Evolutionary conservation across 2,329 filamentous ascomycete species (phyloP).

Genomic region (Fusarium clavum): DNA sequence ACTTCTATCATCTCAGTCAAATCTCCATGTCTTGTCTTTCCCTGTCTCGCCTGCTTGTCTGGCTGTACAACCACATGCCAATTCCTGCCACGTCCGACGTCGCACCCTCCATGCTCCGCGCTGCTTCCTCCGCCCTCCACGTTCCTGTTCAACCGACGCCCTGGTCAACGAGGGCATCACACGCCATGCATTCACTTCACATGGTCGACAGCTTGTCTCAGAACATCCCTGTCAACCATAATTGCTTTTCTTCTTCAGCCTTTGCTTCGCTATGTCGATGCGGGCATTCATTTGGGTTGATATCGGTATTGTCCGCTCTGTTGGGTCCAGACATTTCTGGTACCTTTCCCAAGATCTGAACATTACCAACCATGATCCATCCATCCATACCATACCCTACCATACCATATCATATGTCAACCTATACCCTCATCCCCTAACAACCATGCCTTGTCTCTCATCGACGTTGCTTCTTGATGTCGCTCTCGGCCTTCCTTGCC

Average conservation of each 20-base stretch:
- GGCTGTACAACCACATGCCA: slow-evolving; percentile 37
- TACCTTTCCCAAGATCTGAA: slow-evolving; percentile 35
- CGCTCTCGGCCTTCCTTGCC: slow-evolving; percentile 34
- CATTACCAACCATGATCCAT: slow-evolving; percentile 3
- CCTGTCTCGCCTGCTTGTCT: slow-evolving; percentile 7
- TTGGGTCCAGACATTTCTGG: slow-evolving; percentile 36
- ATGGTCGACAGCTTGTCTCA: slow-evolving; percentile 30
- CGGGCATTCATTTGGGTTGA: slow-evolving; percentile 1
- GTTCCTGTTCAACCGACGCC: slow-evolving; percentile 38
- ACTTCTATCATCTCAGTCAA: slow-evolving; percentile 24
- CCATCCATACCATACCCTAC: neutral
- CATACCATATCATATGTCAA: slow-evolving; percentile 34
- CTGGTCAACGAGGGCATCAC: slow-evolving; percentile 36
- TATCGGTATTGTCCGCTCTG: slow-evolving; percentile 24
- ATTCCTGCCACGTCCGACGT: slow-evolving; percentile 43
- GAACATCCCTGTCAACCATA: slow-evolving; percentile 31
- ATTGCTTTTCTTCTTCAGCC: slow-evolving; percentile 20
- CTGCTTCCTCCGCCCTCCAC: slow-evolving; percentile 34
- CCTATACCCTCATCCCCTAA: slow-evolving; percentile 24
- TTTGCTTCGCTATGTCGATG: slow-evolving; percentile 29
- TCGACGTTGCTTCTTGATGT: slow-evolving; percentile 46
- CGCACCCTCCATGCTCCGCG: slow-evolving; percentile 32
- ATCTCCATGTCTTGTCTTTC: slow-evolving; percentile 25
- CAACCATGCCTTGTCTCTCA: slow-evolving; percentile 42
- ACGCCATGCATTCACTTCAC: slow-evolving; percentile 39